These are phyloP conservation scores for Chenopodium suecicum DNA, from an alignment of 148 eudicot species.

Conservation along the genomic window DNA sequence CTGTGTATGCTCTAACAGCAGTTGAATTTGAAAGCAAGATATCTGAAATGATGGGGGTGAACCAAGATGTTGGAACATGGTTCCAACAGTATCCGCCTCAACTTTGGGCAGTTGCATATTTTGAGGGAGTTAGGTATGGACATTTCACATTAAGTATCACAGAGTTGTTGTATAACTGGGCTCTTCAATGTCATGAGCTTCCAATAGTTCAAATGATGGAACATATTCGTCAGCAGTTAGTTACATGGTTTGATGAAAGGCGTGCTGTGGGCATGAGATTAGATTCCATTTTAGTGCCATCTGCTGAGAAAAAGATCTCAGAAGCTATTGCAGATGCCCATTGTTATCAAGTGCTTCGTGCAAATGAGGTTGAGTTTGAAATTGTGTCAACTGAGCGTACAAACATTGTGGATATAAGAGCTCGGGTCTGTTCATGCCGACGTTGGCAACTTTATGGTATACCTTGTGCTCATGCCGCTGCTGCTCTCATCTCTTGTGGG, in stretches of 20 bases:
- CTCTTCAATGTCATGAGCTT: conserved; percentile 89
- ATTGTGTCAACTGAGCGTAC: conserved; percentile 95
- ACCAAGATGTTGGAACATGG: conserved; percentile 73
- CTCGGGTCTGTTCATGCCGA: conserved; percentile 79
- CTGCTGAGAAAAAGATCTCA: conserved; percentile 75
- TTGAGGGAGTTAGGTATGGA: conserved; percentile 92
- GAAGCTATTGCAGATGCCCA: conserved; percentile 87
- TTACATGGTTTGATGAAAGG: conserved; percentile 69
- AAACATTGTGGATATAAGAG: conserved; percentile 84
- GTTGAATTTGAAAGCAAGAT: conserved; percentile 78
- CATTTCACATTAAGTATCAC: conserved; percentile 81
- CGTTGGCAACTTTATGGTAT: conserved; percentile 95
- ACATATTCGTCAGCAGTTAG: conserved; percentile 68
- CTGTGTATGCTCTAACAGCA: conserved; percentile 85
- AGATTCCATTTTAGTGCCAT: conserved; percentile 81
- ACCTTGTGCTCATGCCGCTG: conserved; percentile 97
- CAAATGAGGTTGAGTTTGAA: conserved; percentile 97
- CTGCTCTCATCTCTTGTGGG: conserved; percentile 94
- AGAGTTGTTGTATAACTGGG: conserved; percentile 83
- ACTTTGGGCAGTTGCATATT: conserved; percentile 93
- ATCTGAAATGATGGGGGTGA: conserved; percentile 82
- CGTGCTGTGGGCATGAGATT: conserved; percentile 51
- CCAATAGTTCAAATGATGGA: conserved; percentile 97
- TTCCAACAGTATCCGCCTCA: conserved; percentile 75
- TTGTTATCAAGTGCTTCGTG: conserved; percentile 94